These are phyloP conservation scores for Dendryphion nanum DNA, from an alignment of 2,329 filamentous ascomycete species.

Conservation along the genomic window DNA sequence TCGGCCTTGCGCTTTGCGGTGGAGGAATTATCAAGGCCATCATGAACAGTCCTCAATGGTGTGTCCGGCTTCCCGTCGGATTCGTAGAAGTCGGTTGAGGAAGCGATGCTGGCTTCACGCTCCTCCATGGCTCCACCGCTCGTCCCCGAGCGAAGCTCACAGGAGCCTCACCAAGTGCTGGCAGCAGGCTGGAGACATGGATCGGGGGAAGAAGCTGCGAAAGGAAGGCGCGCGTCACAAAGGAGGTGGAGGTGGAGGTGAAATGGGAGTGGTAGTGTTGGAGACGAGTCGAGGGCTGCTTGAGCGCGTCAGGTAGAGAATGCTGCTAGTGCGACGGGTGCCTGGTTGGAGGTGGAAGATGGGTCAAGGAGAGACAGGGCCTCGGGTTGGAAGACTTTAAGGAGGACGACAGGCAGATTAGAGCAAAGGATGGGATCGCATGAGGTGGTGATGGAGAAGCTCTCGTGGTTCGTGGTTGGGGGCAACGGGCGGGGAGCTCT, in stretches of 20 bases:
- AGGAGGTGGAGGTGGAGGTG: background rate
- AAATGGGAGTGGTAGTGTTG: no score
- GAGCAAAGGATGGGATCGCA: no score
- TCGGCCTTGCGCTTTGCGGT: conserved; percentile 39
- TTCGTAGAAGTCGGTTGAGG: conserved; percentile 38
- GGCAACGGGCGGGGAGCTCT: background rate
- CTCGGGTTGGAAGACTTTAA: no score
- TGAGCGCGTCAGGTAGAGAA: no score
- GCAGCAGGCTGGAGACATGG: conserved; percentile 29
- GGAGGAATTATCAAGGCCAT: conserved; percentile 11
- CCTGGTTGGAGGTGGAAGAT: no score
- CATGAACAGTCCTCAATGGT: conserved; percentile 7
- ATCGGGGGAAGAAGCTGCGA: no score
- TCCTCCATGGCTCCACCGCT: conserved; percentile 27
- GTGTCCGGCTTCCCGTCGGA: conserved; percentile 21
- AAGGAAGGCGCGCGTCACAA: no score
- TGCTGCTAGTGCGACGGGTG: no score
- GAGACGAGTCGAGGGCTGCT: no score
- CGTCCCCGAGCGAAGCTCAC: conserved; percentile 27
- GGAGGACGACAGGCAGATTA: no score
- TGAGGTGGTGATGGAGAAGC: no score
- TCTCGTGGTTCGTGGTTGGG: conserved; percentile 1
- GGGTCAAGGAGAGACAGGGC: no score
- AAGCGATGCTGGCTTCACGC: conserved; percentile 33
- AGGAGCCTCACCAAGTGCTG: conserved; percentile 26